Evolutionary conservation across 179 eudicot genomes (phyloP), one percentile per base, ranked within the genome.

Genomic region (Pouteria campechiana): DNA sequence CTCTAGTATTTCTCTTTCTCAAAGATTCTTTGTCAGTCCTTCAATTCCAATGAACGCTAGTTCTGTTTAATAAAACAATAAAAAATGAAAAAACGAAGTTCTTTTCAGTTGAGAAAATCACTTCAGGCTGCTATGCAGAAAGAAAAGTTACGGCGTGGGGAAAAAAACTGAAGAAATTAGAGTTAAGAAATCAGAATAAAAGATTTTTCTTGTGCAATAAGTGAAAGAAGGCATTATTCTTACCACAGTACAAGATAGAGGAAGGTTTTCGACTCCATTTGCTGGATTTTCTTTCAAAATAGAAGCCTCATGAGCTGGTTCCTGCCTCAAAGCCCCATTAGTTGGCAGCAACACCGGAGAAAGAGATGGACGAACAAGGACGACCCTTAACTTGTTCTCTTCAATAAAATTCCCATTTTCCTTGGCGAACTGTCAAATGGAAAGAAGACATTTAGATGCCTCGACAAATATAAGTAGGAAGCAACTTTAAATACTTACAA

Each of bases 311-410:
- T 41, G 11, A 1, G 41, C 48, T 39, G 46, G 45, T 47, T 66
- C 65, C 39, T 72, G 73, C 41, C 61, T 65, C 10, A 29, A 13
- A 10, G 36, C 62, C 50, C 65, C 81, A 31, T 67, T 67, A 50
- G 32, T 44, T 57, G 72, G 67, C 43, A 35, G 59, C 39, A 52
- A 30, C 32, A 49, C 66, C 17, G 87, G 76, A 32, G 78, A 63
- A 6, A 64, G 67, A 21, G 73, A 51, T 41, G 77, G 49, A 38
- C 63, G 60, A 46, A 75, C 35, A 32, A 83, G 77, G 38, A 75
- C 34, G 40, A 83, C 93, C 46, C 61, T 73, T 41, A 83, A 62
- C 79, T 73, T 83, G 40, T 45, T 68, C 50, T 83, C 88, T 45
- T 70, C 88, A 21, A 76, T 48, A 45, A 35, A 35, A 39, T 44